phyloP scores from a whole-genome alignment of 2,329 filamentous ascomycete species.

The Diaporthe vaccinii region DNA sequence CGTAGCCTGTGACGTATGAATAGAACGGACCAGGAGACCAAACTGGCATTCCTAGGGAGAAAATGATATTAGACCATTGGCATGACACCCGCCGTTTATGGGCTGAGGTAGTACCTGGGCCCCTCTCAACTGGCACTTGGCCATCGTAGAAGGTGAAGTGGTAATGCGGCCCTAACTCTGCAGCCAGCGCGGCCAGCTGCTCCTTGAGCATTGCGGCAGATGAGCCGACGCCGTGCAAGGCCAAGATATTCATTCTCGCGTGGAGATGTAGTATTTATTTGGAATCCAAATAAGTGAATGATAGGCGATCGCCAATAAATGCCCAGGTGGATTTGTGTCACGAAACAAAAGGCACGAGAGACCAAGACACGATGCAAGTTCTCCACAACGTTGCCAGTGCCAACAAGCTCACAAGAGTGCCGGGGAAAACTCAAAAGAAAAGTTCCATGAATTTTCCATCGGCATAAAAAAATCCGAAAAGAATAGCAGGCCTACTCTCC shows the following conservation, averaged over 20 bases:
- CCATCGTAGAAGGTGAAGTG: constrained; percentile 15
- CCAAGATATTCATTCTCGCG: background rate
- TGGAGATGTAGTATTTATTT: background rate
- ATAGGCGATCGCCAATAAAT: no score
- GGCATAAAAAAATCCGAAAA: no score
- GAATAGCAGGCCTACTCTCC: no score
- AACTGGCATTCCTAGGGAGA: background rate
- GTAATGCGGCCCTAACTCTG: background rate
- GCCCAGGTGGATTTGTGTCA: no score
- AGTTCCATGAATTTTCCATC: no score
- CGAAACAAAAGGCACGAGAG: no score
- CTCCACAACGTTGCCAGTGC: no score
- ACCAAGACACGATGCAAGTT: no score
- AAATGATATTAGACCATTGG: background rate
- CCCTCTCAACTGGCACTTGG: background rate
- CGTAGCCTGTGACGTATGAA: constrained; percentile 3
- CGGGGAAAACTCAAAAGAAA: no score
- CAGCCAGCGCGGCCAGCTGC: constrained; percentile 11
- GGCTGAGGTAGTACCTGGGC: constrained; percentile 6
- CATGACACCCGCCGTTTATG: background rate
- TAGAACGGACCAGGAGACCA: constrained; percentile 6
- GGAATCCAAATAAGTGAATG: no score
- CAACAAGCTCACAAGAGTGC: no score
- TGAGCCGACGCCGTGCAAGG: constrained; percentile 6
- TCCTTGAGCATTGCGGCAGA: background rate